Evolutionary conservation across 2,329 filamentous ascomycete species (phyloP).

Genomic region (Epichloe brachyelytri): DNA sequence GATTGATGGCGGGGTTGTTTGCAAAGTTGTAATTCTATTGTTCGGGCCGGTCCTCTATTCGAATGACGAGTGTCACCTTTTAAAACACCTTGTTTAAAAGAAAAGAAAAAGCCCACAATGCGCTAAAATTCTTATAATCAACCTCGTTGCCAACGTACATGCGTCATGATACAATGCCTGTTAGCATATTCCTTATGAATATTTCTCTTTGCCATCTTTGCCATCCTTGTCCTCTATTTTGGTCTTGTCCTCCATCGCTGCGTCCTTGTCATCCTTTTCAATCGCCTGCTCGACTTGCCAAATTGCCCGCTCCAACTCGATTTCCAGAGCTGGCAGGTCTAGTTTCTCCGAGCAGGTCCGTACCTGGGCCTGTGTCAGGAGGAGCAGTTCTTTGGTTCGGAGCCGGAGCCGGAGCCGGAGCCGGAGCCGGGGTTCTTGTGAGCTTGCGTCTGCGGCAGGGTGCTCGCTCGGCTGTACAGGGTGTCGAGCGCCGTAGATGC

Average conservation of each 20-base stretch:
- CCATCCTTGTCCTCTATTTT: neutral
- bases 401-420: too few species aligned
- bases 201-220: neutral
- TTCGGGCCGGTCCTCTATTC: too few species aligned
- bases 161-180: neutral
- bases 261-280: slow-evolving; percentile 18
- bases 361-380: slow-evolving; percentile 40
- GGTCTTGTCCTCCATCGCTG: neutral
- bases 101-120: neutral
- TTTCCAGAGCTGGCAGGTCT: slow-evolving; percentile 54
- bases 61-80: too few species aligned
- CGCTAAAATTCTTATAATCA: too few species aligned
- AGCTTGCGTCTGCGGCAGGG: neutral
- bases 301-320: slow-evolving; percentile 63
- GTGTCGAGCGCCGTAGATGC: slow-evolving; percentile 60
- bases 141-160: neutral
- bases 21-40: too few species aligned
- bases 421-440: neutral
- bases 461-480: slow-evolving; percentile 47
- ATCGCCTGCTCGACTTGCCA: slow-evolving; percentile 53
- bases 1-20: too few species aligned
- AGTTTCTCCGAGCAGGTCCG: slow-evolving; percentile 47
- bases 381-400: slow-evolving; percentile 17
- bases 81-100: neutral
- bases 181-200: neutral